Conservation (phyloP, 73 alveolate genomes). For the Paramecium primaurelia region DNA sequence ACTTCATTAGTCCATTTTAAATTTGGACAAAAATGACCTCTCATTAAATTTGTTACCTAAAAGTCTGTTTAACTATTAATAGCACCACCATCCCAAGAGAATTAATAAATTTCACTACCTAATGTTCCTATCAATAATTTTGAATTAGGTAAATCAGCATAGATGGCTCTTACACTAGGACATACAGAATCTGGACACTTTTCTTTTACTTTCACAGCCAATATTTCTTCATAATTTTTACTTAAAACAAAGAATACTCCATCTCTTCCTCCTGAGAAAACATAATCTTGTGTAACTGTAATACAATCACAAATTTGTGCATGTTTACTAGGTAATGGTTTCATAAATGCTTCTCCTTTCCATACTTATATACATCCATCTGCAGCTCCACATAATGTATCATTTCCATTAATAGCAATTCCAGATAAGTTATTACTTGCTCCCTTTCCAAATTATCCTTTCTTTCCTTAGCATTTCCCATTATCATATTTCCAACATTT, state of each 20-base stretch:
- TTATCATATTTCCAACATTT: constrained; percentile 81
- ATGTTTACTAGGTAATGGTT: constrained; percentile 62
- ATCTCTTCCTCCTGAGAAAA: constrained; percentile 95
- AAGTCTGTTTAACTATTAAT: constrained; percentile 20
- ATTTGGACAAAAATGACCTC: constrained; percentile 71
- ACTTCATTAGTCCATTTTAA: constrained; percentile 78
- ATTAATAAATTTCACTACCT: constrained; percentile 89
- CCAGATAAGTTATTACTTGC: constrained; percentile 55
- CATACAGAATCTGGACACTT: constrained; percentile 67
- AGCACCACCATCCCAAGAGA: constrained; percentile 46
- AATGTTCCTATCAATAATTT: constrained; percentile 83
- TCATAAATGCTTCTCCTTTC: constrained; percentile 79
- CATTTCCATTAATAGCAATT: constrained; percentile 54
- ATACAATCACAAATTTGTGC: constrained; percentile 81
- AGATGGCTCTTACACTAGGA: constrained; percentile 82
- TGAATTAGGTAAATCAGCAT: constrained; percentile 57
- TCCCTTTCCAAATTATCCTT: constrained; percentile 77
- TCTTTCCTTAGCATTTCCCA: constrained; percentile 69
- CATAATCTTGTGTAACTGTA: constrained; percentile 69
- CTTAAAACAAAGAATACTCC: constrained; percentile 72
- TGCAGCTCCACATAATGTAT: constrained; percentile 72
- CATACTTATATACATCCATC: constrained; percentile 67
- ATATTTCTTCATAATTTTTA: constrained; percentile 45
- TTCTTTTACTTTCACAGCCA: constrained; percentile 16
- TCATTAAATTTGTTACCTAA: constrained; percentile 32